Evolutionary conservation across 805 yeast species (phyloP).

Genomic region (Suhomyces kilbournensis): DNA sequence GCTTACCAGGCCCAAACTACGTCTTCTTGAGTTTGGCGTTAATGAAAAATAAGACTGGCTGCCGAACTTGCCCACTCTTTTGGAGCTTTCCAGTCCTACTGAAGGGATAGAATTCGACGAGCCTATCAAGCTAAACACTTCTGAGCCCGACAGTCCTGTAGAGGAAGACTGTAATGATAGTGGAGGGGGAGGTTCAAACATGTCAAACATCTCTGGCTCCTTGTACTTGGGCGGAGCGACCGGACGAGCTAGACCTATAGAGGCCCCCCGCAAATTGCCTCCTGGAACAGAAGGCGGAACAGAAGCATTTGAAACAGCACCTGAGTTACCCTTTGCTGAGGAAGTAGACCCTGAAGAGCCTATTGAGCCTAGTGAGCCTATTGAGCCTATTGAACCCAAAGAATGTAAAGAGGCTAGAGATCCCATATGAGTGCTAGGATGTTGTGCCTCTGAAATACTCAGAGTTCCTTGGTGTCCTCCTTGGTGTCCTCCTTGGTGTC

Average conservation of each 20-base stretch:
- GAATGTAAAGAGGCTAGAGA: neutral
- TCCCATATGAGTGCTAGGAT: neutral
- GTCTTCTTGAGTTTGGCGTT: neutral
- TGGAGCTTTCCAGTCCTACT: neutral
- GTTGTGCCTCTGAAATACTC: neutral
- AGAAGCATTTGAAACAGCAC: no score
- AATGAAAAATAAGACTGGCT: neutral
- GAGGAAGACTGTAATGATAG: neutral
- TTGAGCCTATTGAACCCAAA: neutral
- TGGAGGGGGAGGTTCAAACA: neutral
- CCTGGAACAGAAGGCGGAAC: no score
- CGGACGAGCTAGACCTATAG: neutral
- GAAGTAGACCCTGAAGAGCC: neutral
- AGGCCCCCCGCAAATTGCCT: no score
- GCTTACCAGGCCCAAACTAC: neutral
- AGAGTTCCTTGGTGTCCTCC: neutral
- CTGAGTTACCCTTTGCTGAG: neutral
- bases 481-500: no score
- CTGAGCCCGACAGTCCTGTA: slow-evolving; percentile 6
- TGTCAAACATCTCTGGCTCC: neutral
- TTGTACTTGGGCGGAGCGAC: neutral
- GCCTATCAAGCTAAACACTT: slow-evolving; percentile 9
- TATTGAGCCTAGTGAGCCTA: no score
- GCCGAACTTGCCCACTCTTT: slow-evolving; percentile 1
- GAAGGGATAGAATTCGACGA: slow-evolving; percentile 3